Conservation (phyloP, 768 basidiomycete species). For the Lactifluus piperatus region DNA sequence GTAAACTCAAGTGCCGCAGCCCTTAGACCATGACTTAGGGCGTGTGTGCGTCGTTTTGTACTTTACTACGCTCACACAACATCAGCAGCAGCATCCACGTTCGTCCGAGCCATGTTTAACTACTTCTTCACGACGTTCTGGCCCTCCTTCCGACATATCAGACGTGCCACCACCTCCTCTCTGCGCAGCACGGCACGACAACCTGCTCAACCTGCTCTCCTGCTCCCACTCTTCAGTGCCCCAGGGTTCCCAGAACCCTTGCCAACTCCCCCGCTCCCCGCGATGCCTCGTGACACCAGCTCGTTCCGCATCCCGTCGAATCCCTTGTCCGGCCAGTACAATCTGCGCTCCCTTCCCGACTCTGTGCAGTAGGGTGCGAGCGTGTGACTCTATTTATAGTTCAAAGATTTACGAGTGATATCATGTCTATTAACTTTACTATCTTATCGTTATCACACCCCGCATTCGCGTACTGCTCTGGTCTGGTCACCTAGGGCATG, state of each 20-base stretch:
- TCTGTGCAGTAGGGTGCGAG: neutral
- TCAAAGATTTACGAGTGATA: neutral
- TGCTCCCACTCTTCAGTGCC: neutral
- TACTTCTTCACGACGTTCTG: constrained; percentile 3
- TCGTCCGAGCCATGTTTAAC: neutral
- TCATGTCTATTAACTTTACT: neutral
- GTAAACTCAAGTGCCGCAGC: neutral
- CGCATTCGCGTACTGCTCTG: neutral
- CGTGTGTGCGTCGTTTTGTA: neutral
- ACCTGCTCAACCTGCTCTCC: neutral
- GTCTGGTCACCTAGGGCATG: neutral
- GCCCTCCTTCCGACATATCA: neutral
- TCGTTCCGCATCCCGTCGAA: constrained; percentile 14
- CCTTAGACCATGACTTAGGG: neutral
- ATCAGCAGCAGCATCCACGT: neutral
- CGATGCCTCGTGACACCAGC: constrained; percentile 3
- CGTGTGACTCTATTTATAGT: neutral
- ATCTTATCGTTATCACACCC: neutral
- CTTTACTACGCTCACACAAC: too few relatives aligned
- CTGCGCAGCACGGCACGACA: neutral
- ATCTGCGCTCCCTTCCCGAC: neutral
- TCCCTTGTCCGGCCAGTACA: neutral
- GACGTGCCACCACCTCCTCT: neutral
- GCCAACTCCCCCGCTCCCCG: neutral
- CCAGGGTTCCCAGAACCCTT: constrained; percentile 1